A percentile compares a stretch with the other conserved stretches of the same genome.
phyloP scores from a whole-genome alignment of 2,329 filamentous ascomycete species.

The Trichoderma semiorbis region DNA sequence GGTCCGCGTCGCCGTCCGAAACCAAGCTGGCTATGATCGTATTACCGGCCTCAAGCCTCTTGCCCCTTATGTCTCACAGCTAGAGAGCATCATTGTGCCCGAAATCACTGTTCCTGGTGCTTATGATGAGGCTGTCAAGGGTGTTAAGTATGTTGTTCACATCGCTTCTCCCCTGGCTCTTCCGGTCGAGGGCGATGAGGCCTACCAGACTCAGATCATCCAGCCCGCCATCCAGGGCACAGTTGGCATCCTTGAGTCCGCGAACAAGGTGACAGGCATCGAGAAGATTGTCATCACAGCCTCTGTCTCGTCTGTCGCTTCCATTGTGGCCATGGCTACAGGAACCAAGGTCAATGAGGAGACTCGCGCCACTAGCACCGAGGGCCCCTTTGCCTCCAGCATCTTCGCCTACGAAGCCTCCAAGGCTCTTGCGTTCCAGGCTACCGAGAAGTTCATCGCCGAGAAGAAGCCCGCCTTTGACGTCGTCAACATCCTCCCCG shows the following conservation, averaged over 20 bases:
- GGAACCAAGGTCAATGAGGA: background rate
- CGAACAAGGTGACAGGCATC: conserved; percentile 32
- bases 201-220: conserved; percentile 25
- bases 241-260: conserved; percentile 35
- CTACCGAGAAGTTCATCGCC: conserved; percentile 33
- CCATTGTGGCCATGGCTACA: background rate
- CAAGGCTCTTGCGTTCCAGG: conserved; percentile 34
- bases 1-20: conserved; percentile 31
- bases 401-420: conserved; percentile 36
- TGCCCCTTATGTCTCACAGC: conserved; percentile 17
- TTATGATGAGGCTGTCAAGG: conserved; percentile 40
- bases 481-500: conserved; percentile 36
- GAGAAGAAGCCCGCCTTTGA: conserved; percentile 34
- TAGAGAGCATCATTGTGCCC: conserved; percentile 32
- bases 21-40: conserved; percentile 18
- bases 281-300: conserved; percentile 42
- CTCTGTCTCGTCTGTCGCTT: conserved; percentile 29
- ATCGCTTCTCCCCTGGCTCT: conserved; percentile 27
- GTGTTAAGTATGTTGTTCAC: conserved; percentile 36
- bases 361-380: background rate
- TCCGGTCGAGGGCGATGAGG: conserved; percentile 1
- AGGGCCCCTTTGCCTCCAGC: conserved; percentile 29
- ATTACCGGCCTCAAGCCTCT: conserved; percentile 19
- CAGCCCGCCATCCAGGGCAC: conserved; percentile 37
- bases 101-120: conserved; percentile 36